These are phyloP conservation scores for Dendrocalamus sinicus DNA, from an alignment of 176 grass and related monocot species.

Conservation along the genomic window DNA sequence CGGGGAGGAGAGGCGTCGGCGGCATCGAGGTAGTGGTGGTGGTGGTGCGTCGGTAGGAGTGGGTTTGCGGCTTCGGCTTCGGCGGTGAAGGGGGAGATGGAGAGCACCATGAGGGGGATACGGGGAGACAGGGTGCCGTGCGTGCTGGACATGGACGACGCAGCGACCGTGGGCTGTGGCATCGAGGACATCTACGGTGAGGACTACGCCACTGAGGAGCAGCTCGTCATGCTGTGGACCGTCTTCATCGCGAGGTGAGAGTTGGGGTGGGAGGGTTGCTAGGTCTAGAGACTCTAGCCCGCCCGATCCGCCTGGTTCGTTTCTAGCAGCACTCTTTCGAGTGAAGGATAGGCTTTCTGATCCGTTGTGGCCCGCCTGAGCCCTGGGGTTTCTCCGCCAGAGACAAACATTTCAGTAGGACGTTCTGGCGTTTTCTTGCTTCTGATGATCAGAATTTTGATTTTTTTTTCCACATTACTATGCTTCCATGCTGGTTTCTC, in stretches of 20 bases:
- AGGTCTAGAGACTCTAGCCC: neutral
- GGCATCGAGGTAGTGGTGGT: slow-evolving; percentile 1
- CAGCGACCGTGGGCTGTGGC: slow-evolving; percentile 64
- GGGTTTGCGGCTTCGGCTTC: slow-evolving; percentile 19
- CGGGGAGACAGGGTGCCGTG: slow-evolving; percentile 50
- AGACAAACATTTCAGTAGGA: neutral
- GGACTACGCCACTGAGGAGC: slow-evolving; percentile 81
- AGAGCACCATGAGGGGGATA: slow-evolving; percentile 79
- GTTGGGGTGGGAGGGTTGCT: neutral
- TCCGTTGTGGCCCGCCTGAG: neutral
- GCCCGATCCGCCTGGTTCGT: neutral
- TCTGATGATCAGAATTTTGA: neutral
- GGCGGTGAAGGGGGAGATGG: slow-evolving; percentile 52
- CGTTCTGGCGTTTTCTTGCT: neutral
- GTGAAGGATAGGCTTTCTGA: slow-evolving; percentile 17
- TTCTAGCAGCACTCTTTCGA: neutral
- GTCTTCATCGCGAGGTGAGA: slow-evolving; percentile 83
- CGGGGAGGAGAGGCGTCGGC: neutral
- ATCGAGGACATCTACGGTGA: slow-evolving; percentile 89
- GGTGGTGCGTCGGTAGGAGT: slow-evolving; percentile 11
- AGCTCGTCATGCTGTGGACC: slow-evolving; percentile 92
- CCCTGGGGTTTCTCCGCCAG: neutral
- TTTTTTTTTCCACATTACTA: neutral
- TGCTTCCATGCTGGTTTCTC: neutral
- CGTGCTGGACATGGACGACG: slow-evolving; percentile 71